Evolutionary conservation across 352 stramenopile genomes (phyloP).

Genomic region (Globisporangium solare): DNA sequence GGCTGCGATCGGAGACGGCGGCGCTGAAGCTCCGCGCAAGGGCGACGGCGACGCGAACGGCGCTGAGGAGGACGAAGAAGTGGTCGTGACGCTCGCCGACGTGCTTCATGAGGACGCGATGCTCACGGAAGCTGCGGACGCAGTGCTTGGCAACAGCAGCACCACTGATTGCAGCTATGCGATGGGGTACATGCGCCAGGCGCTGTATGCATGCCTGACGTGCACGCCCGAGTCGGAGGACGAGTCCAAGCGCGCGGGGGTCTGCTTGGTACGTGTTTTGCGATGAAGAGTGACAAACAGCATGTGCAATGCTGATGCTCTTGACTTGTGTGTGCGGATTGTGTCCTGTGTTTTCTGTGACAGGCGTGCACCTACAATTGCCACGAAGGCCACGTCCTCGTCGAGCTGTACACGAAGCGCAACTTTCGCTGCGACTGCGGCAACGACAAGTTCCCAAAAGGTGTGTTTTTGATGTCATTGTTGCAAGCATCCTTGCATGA

Average conservation of each 20-base stretch:
- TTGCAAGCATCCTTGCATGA: neutral
- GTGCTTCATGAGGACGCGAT: slow-evolving; percentile 49
- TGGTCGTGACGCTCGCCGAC: slow-evolving; percentile 57
- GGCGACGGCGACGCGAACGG: slow-evolving; percentile 5
- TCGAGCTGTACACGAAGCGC: slow-evolving; percentile 81
- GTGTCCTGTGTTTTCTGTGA: no score
- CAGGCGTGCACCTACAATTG: slow-evolving; percentile 70
- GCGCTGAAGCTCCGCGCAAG: slow-evolving; percentile 6
- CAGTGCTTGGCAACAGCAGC: slow-evolving; percentile 53
- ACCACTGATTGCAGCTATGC: slow-evolving; percentile 66
- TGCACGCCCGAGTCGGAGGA: slow-evolving; percentile 46
- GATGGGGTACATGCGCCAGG: slow-evolving; percentile 63
- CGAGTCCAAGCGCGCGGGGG: slow-evolving; percentile 30
- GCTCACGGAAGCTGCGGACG: slow-evolving; percentile 52
- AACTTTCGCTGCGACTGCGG: slow-evolving; percentile 72
- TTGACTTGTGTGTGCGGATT: neutral
- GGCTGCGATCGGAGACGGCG: neutral
- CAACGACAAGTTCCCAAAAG: slow-evolving; percentile 49
- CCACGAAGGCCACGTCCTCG: slow-evolving; percentile 67
- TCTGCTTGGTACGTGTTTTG: slow-evolving; percentile 39
- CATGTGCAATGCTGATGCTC: neutral
- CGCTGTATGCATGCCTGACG: slow-evolving; percentile 64
- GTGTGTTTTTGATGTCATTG: slow-evolving; percentile 13
- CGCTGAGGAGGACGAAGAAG: slow-evolving; percentile 28
- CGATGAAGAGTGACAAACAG: no score